Conservation (phyloP, 163 green algal genomes). For the Chlamydomonas reinhardtii region DNA sequence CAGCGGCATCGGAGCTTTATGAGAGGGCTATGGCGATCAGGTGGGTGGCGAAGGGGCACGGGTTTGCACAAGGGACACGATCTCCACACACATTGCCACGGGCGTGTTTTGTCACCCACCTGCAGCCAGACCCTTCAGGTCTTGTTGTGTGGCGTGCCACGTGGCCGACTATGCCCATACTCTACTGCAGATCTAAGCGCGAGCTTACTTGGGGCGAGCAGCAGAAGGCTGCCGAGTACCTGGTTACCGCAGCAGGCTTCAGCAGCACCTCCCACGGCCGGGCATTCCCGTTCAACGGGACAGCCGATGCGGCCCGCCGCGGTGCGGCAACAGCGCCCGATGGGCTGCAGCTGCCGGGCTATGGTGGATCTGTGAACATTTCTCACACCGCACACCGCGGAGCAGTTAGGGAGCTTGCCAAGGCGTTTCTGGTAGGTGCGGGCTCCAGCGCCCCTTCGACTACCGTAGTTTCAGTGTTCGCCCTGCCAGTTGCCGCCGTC, state of each 20-base stretch:
- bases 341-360: neutral
- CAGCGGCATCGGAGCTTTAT: constrained; percentile 45
- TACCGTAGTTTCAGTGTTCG: too few relatives aligned
- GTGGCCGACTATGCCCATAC: too few relatives aligned
- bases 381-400: constrained; percentile 36
- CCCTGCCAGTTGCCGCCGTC: too few relatives aligned
- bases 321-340: neutral
- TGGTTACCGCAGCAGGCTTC: constrained; percentile 64
- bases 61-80: too few relatives aligned
- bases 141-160: too few relatives aligned
- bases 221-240: constrained; percentile 57
- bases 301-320: neutral
- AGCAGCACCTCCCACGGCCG: constrained; percentile 31
- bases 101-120: too few relatives aligned
- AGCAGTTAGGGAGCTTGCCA: constrained; percentile 75
- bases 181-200: neutral
- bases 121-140: too few relatives aligned
- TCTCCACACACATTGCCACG: too few relatives aligned
- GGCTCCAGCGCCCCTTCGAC: too few relatives aligned
- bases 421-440: constrained; percentile 62
- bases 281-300: constrained; percentile 35
- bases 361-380: neutral
- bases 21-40: constrained; percentile 61
- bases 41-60: constrained; percentile 25
- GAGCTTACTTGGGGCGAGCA: constrained; percentile 6